These are phyloP conservation scores for Leccinum disarticulatum DNA, from an alignment of 768 basidiomycete genomes.

Conservation along the genomic window DNA sequence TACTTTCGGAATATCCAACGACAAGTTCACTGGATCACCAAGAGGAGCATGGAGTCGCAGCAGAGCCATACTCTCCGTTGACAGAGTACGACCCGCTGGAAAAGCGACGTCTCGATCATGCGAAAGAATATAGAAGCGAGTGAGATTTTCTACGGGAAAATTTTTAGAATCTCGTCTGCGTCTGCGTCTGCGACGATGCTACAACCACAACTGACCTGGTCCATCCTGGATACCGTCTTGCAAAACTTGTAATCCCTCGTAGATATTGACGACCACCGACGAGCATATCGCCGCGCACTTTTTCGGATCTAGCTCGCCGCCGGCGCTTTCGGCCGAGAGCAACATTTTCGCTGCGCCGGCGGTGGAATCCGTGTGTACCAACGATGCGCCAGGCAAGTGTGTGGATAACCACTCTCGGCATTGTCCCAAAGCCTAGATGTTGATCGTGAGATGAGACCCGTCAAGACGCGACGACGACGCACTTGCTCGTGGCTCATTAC, in stretches of 20 bases:
- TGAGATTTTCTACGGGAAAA: constrained; percentile 53
- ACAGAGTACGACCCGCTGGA: constrained; percentile 25
- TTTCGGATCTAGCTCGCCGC: constrained; percentile 37
- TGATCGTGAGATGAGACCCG: constrained; percentile 1
- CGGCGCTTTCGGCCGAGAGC: constrained; percentile 25
- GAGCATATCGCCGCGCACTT: constrained; percentile 77
- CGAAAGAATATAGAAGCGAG: constrained; percentile 65
- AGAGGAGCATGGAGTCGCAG: constrained; percentile 33
- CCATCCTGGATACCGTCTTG: constrained; percentile 63
- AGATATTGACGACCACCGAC: constrained; percentile 55
- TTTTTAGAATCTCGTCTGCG: not conserved
- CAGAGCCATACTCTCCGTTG: constrained; percentile 34
- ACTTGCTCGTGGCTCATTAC: constrained; percentile 85
- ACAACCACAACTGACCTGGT: constrained; percentile 13
- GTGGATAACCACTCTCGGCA: constrained; percentile 60
- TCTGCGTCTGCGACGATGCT: not conserved
- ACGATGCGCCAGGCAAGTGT: constrained; percentile 50
- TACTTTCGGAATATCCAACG: constrained; percentile 19
- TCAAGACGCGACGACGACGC: constrained; percentile 10
- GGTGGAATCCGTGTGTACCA: constrained; percentile 67
- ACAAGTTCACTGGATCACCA: not conserved
- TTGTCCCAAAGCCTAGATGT: constrained; percentile 69
- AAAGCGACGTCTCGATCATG: constrained; percentile 32
- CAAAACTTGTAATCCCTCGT: constrained; percentile 62
- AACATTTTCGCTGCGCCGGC: constrained; percentile 60